phyloP scores from a whole-genome alignment of 192 early-diverging fungal species.

The Chytriomyces confervae region DNA sequence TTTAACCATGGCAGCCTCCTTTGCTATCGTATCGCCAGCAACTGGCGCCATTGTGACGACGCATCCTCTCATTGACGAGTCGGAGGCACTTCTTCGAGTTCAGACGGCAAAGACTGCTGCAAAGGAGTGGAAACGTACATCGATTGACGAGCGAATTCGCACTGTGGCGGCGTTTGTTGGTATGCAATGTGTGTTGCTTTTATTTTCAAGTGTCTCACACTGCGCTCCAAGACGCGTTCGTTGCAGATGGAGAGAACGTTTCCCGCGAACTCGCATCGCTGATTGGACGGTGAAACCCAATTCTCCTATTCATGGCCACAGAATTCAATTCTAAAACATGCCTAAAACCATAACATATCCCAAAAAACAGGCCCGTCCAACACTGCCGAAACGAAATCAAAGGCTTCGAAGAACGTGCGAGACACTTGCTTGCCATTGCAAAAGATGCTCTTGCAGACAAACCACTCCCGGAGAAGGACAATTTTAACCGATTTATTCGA shows the following conservation, averaged over 20 bases:
- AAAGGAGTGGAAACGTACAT: slow-evolving; percentile 58
- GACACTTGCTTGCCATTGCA: slow-evolving; percentile 73
- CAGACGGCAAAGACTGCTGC: slow-evolving; percentile 52
- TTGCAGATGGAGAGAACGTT: slow-evolving; percentile 61
- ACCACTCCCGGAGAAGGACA: slow-evolving; percentile 54
- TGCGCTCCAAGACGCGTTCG: slow-evolving; percentile 61
- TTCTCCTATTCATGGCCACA: no score
- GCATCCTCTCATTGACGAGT: slow-evolving; percentile 19
- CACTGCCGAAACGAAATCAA: slow-evolving; percentile 74
- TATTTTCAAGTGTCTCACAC: slow-evolving; percentile 38
- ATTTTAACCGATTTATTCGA: slow-evolving; percentile 68
- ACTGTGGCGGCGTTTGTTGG: slow-evolving; percentile 46
- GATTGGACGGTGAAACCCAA: slow-evolving; percentile 62
- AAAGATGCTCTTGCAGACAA: slow-evolving; percentile 66
- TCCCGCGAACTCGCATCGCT: slow-evolving; percentile 62
- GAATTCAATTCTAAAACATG: background rate
- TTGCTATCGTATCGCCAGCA: slow-evolving; percentile 37
- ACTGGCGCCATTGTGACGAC: slow-evolving; percentile 26
- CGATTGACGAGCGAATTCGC: slow-evolving; percentile 59
- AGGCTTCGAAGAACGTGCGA: slow-evolving; percentile 71
- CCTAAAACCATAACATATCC: no score
- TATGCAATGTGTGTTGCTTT: background rate
- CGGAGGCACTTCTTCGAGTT: slow-evolving; percentile 42
- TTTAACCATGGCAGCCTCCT: background rate
- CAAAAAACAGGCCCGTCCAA: slow-evolving; percentile 58